Base-by-base conservation (phyloP, 345 rosid species). In the Eucalyptus viminalis region DNA sequence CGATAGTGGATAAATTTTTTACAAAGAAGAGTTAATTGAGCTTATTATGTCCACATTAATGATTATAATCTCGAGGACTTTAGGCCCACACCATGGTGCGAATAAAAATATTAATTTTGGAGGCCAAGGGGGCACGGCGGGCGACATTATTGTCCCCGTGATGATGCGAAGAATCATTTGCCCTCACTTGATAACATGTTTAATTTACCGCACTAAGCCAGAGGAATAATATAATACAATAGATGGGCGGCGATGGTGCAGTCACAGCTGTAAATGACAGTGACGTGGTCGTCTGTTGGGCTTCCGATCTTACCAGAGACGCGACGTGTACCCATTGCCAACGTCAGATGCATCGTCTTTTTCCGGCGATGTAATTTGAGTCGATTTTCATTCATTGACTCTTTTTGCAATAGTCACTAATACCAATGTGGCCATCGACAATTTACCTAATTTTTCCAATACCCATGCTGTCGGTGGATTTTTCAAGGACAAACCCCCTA, bases 261-360 rank as follows among this genome's bases (percentile, higher is more conserved):
- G 12, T 54, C 13, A 53, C 69, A 86, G 88, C 69, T 53, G 34
- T 56, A 37, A 86, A 86, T 24, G 88, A 86, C 49, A 54, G 19
- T 54, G 88, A 92, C 95, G 94, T 93, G 96, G 93, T 76, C 83
- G 15, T 11, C 83, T 76, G 83, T 40, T 13, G 83, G 47, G 83
- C 83, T 40, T 5, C 2, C 83, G 83, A 76, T 40, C 83, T 11
- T 21, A 7, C 45, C 1, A 40, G 47, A 76, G 9, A 76, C 47
- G 47, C 22, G 83, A 37, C 83, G 47, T 76, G 27, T 37, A 37
- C 8, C 76, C 25, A 76, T 72, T 37, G 25, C 81, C 45, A 72
- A 37, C 81, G 25, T 34, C 81, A 10, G 81, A 72, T 37, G 47
- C 45, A 37, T 72, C 47, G 14, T 3, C 83, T 37, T 37, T 72